Evolutionary conservation across 1,139 yeast species (phyloP), one percentile per base, ranked within the genome.

Genomic region (Debaryomycetaceae sp.): DNA sequence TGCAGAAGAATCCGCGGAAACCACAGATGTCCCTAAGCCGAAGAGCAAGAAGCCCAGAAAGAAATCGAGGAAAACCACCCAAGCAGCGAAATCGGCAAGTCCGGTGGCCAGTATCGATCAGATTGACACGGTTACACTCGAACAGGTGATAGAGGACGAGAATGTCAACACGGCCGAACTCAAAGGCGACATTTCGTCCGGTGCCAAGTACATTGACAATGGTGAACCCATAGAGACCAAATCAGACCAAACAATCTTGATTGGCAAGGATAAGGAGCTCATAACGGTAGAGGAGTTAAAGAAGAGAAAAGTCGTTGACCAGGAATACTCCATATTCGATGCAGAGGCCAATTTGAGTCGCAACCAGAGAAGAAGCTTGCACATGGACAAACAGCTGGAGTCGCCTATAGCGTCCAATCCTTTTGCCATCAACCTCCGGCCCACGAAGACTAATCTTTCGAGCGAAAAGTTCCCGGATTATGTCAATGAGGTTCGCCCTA

Each of bases 401-500:
- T 25, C 12, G 16, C n/a, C 23, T 11, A 21, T 19, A 15, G 31
- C 23, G n/a, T n/a, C 12, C 5, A 51, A 44, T 25, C 61, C 63
- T 14, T 60, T 59, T 37, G 58, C 49, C 23, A 40, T 61, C 23
- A 57, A 51, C 28, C 50, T 62, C 18, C 51, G 61, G 36, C 44
- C 64, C 7, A 52, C 58, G n/a, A 57, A 49, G 31, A 49, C 49
- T 13, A 43, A 53, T 10, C 53, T 52, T 31, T 39, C 53, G 27
- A 60, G 54, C 30, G 53, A 53, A 28, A 53, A 51, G 31, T 56
- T 51, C 32, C 39, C 57, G 2, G 64, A 58, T 34, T 51, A 53
- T 26, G 46, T 65, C 22, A 64, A 69, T 2, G 59, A 51, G 32
- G 50, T 63, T 18, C 51, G 42, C 23, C 64, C 71, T 2, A 55